Base-by-base conservation (phyloP, 1,139 yeast species). In the Nadsonia commutata region DNA sequence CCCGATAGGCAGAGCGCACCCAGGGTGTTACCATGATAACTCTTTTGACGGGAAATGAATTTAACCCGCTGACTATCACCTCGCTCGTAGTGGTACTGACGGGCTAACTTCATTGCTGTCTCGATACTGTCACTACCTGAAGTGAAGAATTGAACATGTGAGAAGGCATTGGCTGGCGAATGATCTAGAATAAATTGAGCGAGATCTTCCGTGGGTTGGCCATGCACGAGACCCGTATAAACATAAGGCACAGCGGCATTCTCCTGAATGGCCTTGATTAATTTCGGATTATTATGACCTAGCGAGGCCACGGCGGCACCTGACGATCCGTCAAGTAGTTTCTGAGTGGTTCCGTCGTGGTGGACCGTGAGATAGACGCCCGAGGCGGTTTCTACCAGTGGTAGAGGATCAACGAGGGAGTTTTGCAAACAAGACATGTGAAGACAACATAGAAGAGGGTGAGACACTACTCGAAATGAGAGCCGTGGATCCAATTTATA, bases 261-360 rank as follows among this genome's bases (percentile, higher is more conserved):
- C 31, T 69, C 66, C 41, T 58, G 60, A 63, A 75, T 70, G 38
- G 64, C 67, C n/a, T 65, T 63, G 38, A 63, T 57, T 40, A 72
- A 70, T 33, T 73, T 79, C 38, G 66, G 64, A 52, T 76, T 80
- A 40, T 70, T 70, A 66, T 74, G 77, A 17, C 80, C 80, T 43
- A 76, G 61, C 2, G 79, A 72, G 27, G 75, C 75, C 37, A 76
- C 81, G 27, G 81, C 80, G 4, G 81, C 81, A 49, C 81, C 81
- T n/a, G 80, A 72, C 52, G 67, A 60, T 36, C 72, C 78, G 55
- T 76, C 81, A 38, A 74, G 58, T 17, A 73, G 48, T 19, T 59
- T 63, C 33, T 54, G 62, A 42, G 57, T 54, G 43, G 65, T 65
- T 38, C 69, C 70, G 33, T 90, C 97, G 4, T 4, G 16, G 3